Evolutionary conservation across 1,139 yeast species (phyloP), one percentile per base, ranked within the genome.

Genomic region (Groenewaldozyma auringiensis): DNA sequence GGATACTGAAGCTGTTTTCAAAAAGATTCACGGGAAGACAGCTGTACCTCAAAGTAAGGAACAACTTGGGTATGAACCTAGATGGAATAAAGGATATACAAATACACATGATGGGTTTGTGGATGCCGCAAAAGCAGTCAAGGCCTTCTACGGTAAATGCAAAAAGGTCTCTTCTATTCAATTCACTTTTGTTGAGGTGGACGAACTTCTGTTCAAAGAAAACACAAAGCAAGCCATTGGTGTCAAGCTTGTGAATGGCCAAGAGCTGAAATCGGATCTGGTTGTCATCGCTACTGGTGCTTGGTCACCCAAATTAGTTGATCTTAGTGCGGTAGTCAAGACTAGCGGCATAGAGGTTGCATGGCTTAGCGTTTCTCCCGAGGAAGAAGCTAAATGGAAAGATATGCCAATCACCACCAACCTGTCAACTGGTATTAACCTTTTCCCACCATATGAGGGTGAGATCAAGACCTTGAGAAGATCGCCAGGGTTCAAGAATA

Each of bases 341-440:
- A 40, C 45, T 3, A 37, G 45, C 25, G 44, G 47, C 29, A 45
- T 45, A 14, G 47, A 45, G 22, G 47, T 45, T 11, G 47, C 36
- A 11, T 45, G 47, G 47, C 27, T 42, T 40, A 45, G 42, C 16
- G 47, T 45, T 11, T 32, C 47, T 2, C 22, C 36, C 22, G 42
- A 45, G 22, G 47, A 45, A 35, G 40, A 37, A 20, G 20, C 36
- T 35, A 25, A 27, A 33, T 45, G 47, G 47, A 37, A 41, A 14
- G 42, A 45, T 32, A 45, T 45, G 47, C 38, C 47, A 3, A 45
- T 45, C 34, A 45, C 47, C n/a, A 45, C 47, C 6, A 45, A 45
- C 40, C 29, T 45, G 13, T 45, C 47, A 9, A 45, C 47, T 4
- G 47, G 47, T 11, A 45, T 45, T 2, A 45, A 45, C 29, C 38